phyloP scores from a whole-genome alignment of 176 grass and related monocot genomes.

The Aegilops speltoides region DNA sequence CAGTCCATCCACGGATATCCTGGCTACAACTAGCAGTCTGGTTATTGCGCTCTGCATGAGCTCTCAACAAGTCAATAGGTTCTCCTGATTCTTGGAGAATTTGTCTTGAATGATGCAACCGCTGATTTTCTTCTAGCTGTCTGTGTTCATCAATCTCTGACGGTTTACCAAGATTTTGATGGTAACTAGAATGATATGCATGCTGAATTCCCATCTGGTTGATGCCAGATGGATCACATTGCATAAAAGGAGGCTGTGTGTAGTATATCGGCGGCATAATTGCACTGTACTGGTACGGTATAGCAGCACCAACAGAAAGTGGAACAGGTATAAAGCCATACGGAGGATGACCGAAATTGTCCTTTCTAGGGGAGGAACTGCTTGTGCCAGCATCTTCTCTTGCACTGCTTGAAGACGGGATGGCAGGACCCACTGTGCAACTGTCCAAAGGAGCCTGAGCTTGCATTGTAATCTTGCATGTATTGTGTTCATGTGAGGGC shows the following conservation, averaged over 20 bases:
- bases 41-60: constrained; percentile 34
- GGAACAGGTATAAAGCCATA: constrained; percentile 79
- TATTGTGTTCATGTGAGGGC: constrained; percentile 32
- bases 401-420: constrained; percentile 40
- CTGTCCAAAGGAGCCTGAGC: constrained; percentile 37
- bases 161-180: constrained; percentile 38
- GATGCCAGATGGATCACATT: constrained; percentile 41
- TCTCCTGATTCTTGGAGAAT: constrained; percentile 36
- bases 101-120: constrained; percentile 39
- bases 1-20: constrained; percentile 51
- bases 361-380: constrained; percentile 45
- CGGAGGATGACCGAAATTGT: constrained; percentile 38
- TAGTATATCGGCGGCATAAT: constrained; percentile 75
- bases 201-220: constrained; percentile 45
- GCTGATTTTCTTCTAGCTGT: constrained; percentile 45
- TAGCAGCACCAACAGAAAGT: constrained; percentile 54
- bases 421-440: constrained; percentile 31
- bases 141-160: constrained; percentile 29
- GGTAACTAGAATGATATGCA: constrained; percentile 37
- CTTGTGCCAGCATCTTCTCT: constrained; percentile 50
- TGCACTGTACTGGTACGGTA: constrained; percentile 65
- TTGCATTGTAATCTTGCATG: constrained; percentile 33
- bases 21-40: constrained; percentile 56
- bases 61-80: constrained; percentile 32
- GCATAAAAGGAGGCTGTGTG: constrained; percentile 41